Conservation (phyloP, 2,329 filamentous ascomycete genomes). For the Dactylonectria macrodidyma region DNA sequence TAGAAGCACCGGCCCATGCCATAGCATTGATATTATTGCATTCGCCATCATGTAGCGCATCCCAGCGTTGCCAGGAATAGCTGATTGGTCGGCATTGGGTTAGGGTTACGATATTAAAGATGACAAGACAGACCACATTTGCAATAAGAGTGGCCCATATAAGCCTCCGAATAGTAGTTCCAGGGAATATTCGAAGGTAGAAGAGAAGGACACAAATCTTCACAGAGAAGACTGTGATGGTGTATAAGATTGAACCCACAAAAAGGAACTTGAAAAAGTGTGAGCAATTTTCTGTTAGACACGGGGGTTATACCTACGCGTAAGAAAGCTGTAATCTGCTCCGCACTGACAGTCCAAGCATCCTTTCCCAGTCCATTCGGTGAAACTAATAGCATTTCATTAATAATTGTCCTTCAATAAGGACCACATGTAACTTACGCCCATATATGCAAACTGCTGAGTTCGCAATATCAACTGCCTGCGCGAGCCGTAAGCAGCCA, state of each 20-base stretch:
- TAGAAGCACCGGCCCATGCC: too few relatives aligned
- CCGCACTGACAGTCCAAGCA: slow-evolving; percentile 6
- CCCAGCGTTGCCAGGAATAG: too few relatives aligned
- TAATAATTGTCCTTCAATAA: background rate
- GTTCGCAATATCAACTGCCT: slow-evolving; percentile 3
- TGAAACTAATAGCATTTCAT: slow-evolving; percentile 6
- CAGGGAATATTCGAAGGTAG: slow-evolving; percentile 17
- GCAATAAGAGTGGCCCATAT: slow-evolving; percentile 6
- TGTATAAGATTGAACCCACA: slow-evolving; percentile 5
- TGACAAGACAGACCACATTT: slow-evolving; percentile 36
- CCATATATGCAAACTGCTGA: background rate
- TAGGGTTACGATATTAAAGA: slow-evolving; percentile 8
- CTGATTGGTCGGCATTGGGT: too few relatives aligned
- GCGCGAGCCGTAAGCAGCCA: background rate
- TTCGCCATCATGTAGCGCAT: too few relatives aligned
- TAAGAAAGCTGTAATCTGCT: slow-evolving; percentile 13
- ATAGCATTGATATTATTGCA: too few relatives aligned
- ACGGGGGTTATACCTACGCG: slow-evolving; percentile 3
- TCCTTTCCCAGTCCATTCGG: slow-evolving; percentile 16
- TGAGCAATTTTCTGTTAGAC: background rate
- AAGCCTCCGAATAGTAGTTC: background rate
- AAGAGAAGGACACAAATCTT: slow-evolving; percentile 14
- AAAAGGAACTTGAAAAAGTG: slow-evolving; percentile 1
- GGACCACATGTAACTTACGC: slow-evolving; percentile 1
- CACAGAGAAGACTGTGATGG: background rate